Evolutionary conservation across 2,329 filamentous ascomycete species (phyloP), one percentile per base, ranked within the genome.

Genomic region (Hymenoscyphus fructigenus): DNA sequence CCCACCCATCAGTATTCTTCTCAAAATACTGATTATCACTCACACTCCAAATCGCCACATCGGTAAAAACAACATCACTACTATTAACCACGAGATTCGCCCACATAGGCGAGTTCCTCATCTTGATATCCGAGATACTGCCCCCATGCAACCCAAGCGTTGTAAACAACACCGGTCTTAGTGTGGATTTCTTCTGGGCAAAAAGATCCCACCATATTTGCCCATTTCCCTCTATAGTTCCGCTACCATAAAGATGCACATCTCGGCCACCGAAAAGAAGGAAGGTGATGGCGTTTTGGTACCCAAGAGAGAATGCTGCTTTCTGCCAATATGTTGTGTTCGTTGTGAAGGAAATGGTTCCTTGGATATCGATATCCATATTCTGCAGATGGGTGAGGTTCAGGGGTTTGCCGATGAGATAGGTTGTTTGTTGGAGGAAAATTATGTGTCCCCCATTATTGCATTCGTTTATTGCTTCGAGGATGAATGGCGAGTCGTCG

Each of bases 281-380:
- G 41, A 47, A 47, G 17, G 41, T 47, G 41, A 47, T 47, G 2
- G 41, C 41, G 7, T 47, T 47, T 47, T 47, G n/a, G 41, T 47
- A 47, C 7, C n/a, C 41, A 6, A 47, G n/a, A 9, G 5, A 5
- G 5, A n/a, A 47, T 5, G n/a, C 41, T 1, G 17, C 41, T 47
- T 47, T 47, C 9, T 47, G 41, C 88, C 88, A 91, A 76, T 89
- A 90, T 69, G 85, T 82, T 1, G 86, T 86, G 73, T 90, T 85
- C 59, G 86, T 82, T 65, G 83, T 84, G 76, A 90, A 90, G 61
- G 82, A 77, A 29, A 89, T 80, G 26, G 80, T 81, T 20, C 85
- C 86, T 68, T 82, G 80, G 64, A 85, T 82, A 65, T 84, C 82
- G 7, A 89, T 75, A 73, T 90, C 88, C 20, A 90, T 79, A 67